Base-by-base conservation (phyloP, 1,139 yeast genomes). In the Hyphopichia burtonii region DNA sequence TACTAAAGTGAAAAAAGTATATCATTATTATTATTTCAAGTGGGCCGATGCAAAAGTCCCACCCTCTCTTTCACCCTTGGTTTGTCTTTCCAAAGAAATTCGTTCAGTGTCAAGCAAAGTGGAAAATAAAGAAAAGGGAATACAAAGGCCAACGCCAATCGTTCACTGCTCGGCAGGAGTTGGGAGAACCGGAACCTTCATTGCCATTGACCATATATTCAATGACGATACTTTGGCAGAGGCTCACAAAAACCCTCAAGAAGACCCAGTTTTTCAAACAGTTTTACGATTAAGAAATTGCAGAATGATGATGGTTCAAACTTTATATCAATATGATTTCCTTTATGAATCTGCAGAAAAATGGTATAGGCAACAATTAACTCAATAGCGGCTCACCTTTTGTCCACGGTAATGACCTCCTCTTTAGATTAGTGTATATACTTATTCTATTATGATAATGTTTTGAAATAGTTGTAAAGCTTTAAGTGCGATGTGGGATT, bases 121-220 rank as follows among this genome's bases (percentile, higher is more conserved):
- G 16, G 49, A 19, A 9, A 15, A 15, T 15, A 44, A 50, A 43
- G 32, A 42, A n/a, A 12, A 25, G 1, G 23, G 38, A 3, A 32
- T 38, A 2, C 42, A 50, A 22, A 40, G 48, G 3, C 55, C 63
- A 1, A 51, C 59, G 0, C 79, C 79, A 2, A 63, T 74, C 8
- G 83, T 85, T 2, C 95, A 86, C 56, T 86, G 95, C 53, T 84
- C 93, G 2, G 95, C 95, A 0, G 95, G 95, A 0, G 90, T 87
- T 17, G 95, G 95, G 4, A 67, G 95, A 44, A 81, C 94, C 0
- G 95, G 95, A 1, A 86, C 94, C 0, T 86, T 81, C 53, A 79
- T 87, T 18, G 82, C 87, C 1, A 58, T 83, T 39, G 91, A 86
- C 55, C 78, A 81, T 50, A 61, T 80, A 30, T 56, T 72, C 43